phyloP scores from a whole-genome alignment of 2,329 filamentous ascomycete genomes.

The Colletotrichum eleusines region DNA sequence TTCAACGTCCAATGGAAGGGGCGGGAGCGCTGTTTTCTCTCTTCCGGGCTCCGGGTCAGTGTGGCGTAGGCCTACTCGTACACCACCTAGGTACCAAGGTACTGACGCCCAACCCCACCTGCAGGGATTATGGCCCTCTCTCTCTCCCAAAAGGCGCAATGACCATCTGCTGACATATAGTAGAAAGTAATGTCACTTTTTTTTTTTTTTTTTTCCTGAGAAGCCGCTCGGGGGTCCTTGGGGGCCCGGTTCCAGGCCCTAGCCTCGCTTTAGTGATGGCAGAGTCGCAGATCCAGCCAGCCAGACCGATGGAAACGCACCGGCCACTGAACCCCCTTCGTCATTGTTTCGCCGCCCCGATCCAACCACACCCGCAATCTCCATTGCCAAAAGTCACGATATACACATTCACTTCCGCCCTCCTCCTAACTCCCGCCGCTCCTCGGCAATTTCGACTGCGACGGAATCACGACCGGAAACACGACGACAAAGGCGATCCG shows the following conservation, averaged over 20 bases:
- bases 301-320: slow-evolving; percentile 3
- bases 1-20: not conserved
- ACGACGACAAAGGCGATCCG: slow-evolving; percentile 6
- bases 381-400: not conserved
- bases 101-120: slow-evolving; percentile 35
- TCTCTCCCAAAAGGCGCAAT: slow-evolving; percentile 21
- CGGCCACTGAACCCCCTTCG: slow-evolving; percentile 24
- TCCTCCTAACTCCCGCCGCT: not conserved
- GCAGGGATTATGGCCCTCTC: slow-evolving; percentile 23
- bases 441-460: too few relatives aligned
- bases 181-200: slow-evolving; percentile 17
- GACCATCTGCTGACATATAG: slow-evolving; percentile 16
- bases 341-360: slow-evolving; percentile 40
- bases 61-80: slow-evolving; percentile 20
- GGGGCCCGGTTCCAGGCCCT: not conserved
- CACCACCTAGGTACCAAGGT: too few relatives aligned
- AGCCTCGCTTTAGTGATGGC: slow-evolving; percentile 18
- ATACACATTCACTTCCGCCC: not conserved
- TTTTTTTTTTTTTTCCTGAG: not conserved
- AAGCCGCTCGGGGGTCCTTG: not conserved
- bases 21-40: not conserved
- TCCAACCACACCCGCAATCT: not conserved
- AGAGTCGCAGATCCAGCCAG: slow-evolving; percentile 3
- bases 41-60: slow-evolving; percentile 19
- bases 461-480: not conserved